Evolutionary conservation across 345 rosid species (phyloP).

Genomic region (Capsella bursapastoris): DNA sequence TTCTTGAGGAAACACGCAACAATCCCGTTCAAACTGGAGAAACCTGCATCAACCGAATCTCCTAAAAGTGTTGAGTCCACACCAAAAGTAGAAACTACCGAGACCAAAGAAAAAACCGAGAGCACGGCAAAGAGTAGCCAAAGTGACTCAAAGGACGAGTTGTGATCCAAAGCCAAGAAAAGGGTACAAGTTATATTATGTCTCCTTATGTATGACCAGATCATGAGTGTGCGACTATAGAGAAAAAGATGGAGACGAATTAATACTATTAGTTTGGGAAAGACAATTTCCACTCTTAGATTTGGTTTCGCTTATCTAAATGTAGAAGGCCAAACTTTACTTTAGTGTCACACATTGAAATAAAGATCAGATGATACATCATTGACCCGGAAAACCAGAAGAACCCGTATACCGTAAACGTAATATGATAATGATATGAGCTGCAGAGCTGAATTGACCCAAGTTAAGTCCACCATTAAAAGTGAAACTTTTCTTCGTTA

Average conservation of each 20-base stretch:
- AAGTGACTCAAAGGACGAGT: conserved; percentile 72
- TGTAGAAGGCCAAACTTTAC: conserved; percentile 6
- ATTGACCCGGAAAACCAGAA: not conserved
- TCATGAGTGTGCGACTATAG: conserved; percentile 12
- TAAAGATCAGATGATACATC: not conserved
- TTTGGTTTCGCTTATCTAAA: conserved; percentile 7
- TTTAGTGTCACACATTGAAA: conserved; percentile 9
- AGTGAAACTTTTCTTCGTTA: not conserved
- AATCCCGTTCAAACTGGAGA: conserved; percentile 91
- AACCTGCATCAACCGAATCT: conserved; percentile 62
- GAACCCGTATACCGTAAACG: no score
- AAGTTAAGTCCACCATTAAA: not conserved
- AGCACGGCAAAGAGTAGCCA: conserved; percentile 26
- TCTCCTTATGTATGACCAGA: conserved; percentile 22
- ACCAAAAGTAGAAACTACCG: conserved; percentile 49
- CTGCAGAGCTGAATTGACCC: no score
- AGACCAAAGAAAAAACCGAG: conserved; percentile 31
- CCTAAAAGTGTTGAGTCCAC: conserved; percentile 44
- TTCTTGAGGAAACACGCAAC: conserved; percentile 89
- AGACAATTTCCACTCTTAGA: conserved; percentile 1
- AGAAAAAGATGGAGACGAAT: not conserved
- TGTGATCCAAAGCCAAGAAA: conserved; percentile 49
- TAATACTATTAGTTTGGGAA: conserved; percentile 8
- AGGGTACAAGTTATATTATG: conserved; percentile 18
- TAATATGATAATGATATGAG: no score